Base-by-base conservation (phyloP, 441 rosid genomes). In the Francoa sonchifolia region DNA sequence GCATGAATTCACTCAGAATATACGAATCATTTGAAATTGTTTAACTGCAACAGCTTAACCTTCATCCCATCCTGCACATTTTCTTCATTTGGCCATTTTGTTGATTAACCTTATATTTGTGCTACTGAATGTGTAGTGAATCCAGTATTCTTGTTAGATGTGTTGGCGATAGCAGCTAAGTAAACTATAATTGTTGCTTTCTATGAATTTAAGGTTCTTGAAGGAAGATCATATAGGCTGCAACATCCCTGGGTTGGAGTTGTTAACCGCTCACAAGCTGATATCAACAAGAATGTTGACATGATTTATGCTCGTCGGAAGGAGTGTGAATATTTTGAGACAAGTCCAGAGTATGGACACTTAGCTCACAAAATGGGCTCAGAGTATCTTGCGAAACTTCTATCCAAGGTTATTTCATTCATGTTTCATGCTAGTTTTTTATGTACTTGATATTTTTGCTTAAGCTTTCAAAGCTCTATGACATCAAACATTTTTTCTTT, bases 221-320 rank as follows among this genome's bases (percentile, higher is more conserved):
- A 90, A 72, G 99, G 99, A 55, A 68, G 93, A 66, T 51, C 95
- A 10, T 86, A 90, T 50, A 81, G 95, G 55, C 70, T 86, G 58
- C 99, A 86, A 48, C 96, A 86, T 80, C 99, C 96, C 37, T 90
- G 99, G 99, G 99, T 86, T n/a, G 99, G 99, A 55, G 80, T 86
- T 47, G 99, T 90, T 58, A 90, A 90, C 72, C 96, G 99, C 50
- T 90, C 99, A n/a, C 99, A 90, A 73, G 96, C 98, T 52, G 98
- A 90, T 47, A 90, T 90, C 69, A 90, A 90, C 45, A 90, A 79
- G 66, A 90, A 89, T 42, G 86, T 80, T 35, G 99, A 90, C 66
- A 90, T 90, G 93, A 73, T 73, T 62, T 67, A 62, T 71, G 95
- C 96, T 26, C 95, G 99, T 33, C 59, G 83, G 31, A 90, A 86